These are phyloP conservation scores for Parascedosporium putredinis DNA, from an alignment of 2,329 filamentous ascomycete genomes.

Conservation along the genomic window DNA sequence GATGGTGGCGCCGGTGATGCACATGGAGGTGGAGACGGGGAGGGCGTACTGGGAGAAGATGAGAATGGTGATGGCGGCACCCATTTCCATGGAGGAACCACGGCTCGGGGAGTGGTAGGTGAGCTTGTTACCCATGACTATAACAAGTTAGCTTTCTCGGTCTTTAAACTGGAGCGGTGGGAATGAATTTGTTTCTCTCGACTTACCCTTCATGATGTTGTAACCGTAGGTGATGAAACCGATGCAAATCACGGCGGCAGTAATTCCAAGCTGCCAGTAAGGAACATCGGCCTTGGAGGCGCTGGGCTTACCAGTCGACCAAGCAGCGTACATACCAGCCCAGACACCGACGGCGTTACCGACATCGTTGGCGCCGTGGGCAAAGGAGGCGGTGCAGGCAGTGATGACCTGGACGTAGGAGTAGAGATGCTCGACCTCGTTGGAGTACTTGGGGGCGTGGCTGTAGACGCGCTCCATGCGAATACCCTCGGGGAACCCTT, in stretches of 20 bases:
- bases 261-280: slow-evolving; percentile 66
- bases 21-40: slow-evolving; percentile 69
- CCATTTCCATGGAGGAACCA: slow-evolving; percentile 67
- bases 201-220: slow-evolving; percentile 71
- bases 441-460: slow-evolving; percentile 53
- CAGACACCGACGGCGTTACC: slow-evolving; percentile 61
- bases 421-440: slow-evolving; percentile 61
- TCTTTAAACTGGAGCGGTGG: too few species aligned
- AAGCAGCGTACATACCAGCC: slow-evolving; percentile 60
- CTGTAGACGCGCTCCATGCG: slow-evolving; percentile 62
- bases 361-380: slow-evolving; percentile 69
- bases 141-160: slow-evolving; percentile 15
- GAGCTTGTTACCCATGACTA: slow-evolving; percentile 73
- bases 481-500: slow-evolving; percentile 61
- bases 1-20: slow-evolving; percentile 69
- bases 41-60: slow-evolving; percentile 67
- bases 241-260: slow-evolving; percentile 50
- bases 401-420: slow-evolving; percentile 57
- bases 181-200: too few species aligned
- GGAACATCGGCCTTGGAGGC: slow-evolving; percentile 56
- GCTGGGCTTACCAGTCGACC: slow-evolving; percentile 51
- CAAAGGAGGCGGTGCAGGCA: slow-evolving; percentile 63
- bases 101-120: slow-evolving; percentile 53
- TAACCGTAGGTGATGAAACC: slow-evolving; percentile 68
- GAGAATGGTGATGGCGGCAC: slow-evolving; percentile 65